Base-by-base conservation (phyloP, 495 filamentous ascomycete genomes). In the Hypoxylon intermedium region DNA sequence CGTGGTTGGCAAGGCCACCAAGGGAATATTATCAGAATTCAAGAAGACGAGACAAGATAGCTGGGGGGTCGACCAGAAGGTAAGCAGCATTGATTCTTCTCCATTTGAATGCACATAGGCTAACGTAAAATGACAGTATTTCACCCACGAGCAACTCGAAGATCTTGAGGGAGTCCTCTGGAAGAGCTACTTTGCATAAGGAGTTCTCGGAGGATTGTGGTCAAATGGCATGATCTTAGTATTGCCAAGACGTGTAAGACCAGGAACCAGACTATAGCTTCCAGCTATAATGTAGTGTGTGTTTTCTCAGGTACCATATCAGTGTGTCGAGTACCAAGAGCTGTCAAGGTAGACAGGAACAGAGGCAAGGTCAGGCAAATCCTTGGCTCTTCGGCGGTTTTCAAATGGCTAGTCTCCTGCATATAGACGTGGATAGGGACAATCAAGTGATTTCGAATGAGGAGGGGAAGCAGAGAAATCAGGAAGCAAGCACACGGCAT, bases 31-130 rank as follows among this genome's bases (percentile, higher is more conserved):
- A 60, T 92, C 92, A 40, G 94, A 99, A 64, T 99, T 99, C 74
- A 99, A 99, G 78, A 99, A 98, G 83, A 98, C 95, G 44, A 87
- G 94, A 73, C 95, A 98, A 75, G 94, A 99, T 81, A 99, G 93
- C 63, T 99, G 94, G 94, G 87, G 89, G 68, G 91, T 95, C 37
- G 94, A 99, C 81, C 88, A 95, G 53, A 98, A 96, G 90, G 94
- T 97, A 69, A 68, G 81, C 60, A 9, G 2, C 2, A 21, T 23
- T 38, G 21, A 13, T 24, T 54, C 3, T 37, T 18, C 3, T 16
- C 5, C 16, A 6, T n/a, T 20, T 5, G 19, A 2, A 33, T 13
- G 23, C 21, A 54, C 50, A 13, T 58, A 34, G 60, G 28, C 72
- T 80, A 74, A 80, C 59, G 58, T 49, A 41, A 68, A 30, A 44